A percentile compares a stretch with the other conserved stretches of the same genome.
Conservation (phyloP, 371 early-diverging fungal genomes). For the Capillidium heterosporum region DNA sequence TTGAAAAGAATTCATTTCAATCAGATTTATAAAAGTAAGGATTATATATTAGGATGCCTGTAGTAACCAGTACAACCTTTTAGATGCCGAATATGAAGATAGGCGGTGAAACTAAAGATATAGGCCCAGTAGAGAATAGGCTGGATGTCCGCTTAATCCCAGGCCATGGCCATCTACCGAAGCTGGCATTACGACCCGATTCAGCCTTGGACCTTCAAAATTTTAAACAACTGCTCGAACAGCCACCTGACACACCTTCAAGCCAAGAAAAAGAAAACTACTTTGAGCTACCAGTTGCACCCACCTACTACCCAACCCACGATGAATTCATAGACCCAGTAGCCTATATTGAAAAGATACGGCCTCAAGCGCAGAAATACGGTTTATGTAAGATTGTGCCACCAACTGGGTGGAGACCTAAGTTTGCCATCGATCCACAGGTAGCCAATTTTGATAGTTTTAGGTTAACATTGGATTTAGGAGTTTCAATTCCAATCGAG, state of each 20-base stretch:
- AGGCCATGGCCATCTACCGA: too few species aligned
- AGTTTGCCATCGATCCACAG: slow-evolving; percentile 69
- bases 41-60: too few species aligned
- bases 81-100: too few species aligned
- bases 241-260: neutral
- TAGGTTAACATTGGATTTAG: slow-evolving; percentile 18
- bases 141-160: too few species aligned
- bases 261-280: slow-evolving; percentile 17
- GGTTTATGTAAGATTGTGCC: slow-evolving; percentile 91
- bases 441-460: slow-evolving; percentile 19
- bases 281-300: slow-evolving; percentile 52
- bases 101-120: too few species aligned
- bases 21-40: too few species aligned
- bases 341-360: slow-evolving; percentile 64
- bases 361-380: slow-evolving; percentile 51
- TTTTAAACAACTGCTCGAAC: too few species aligned
- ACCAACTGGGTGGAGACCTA: slow-evolving; percentile 65
- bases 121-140: too few species aligned
- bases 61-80: too few species aligned
- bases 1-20: too few species aligned
- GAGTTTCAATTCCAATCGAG: slow-evolving; percentile 77
- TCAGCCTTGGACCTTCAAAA: too few species aligned
- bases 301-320: slow-evolving; percentile 65
- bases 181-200: too few species aligned
- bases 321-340: slow-evolving; percentile 80